phyloP scores from a whole-genome alignment of 768 basidiomycete genomes.

The Plicaturopsis crispa region DNA sequence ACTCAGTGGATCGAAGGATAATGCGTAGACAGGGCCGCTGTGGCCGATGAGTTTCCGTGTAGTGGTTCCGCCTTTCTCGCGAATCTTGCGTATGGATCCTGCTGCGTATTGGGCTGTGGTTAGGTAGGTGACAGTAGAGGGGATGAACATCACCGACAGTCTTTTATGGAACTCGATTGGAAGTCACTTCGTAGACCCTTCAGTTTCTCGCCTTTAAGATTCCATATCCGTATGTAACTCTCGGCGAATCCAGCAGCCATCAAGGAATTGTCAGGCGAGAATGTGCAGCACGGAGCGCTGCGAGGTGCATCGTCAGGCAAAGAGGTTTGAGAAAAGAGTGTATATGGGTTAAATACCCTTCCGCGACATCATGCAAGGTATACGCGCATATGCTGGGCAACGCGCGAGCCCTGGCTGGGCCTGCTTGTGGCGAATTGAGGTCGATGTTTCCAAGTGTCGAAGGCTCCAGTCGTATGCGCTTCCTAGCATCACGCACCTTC shows the following conservation, averaged over 20 bases:
- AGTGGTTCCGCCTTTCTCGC: slow-evolving; percentile 74
- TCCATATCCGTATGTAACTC: slow-evolving; percentile 94
- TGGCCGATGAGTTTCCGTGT: slow-evolving; percentile 97
- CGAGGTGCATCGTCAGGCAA: slow-evolving; percentile 3
- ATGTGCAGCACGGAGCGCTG: slow-evolving; percentile 80
- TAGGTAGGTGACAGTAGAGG: slow-evolving; percentile 3
- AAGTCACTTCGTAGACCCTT: slow-evolving; percentile 74
- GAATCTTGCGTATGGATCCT: slow-evolving; percentile 51
- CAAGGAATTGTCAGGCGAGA: slow-evolving; percentile 85
- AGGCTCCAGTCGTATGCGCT: slow-evolving; percentile 87
- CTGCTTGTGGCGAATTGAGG: slow-evolving; percentile 49
- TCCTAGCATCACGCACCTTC: slow-evolving; percentile 81
- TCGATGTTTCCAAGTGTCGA: slow-evolving; percentile 52
- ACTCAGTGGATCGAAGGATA: slow-evolving; percentile 86
- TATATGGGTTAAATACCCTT: slow-evolving; percentile 59
- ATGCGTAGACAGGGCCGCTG: slow-evolving; percentile 92
- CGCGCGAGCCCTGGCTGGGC: slow-evolving; percentile 50
- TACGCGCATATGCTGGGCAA: slow-evolving; percentile 93
- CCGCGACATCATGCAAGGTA: slow-evolving; percentile 90
- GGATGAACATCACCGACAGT: slow-evolving; percentile 42
- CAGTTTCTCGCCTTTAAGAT: slow-evolving; percentile 84
- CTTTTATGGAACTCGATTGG: slow-evolving; percentile 53
- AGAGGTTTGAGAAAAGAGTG: neutral
- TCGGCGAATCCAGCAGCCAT: slow-evolving; percentile 95
- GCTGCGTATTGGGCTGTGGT: slow-evolving; percentile 28